Evolutionary conservation across 371 early-diverging fungal species (phyloP), one percentile per base, ranked within the genome.

Genomic region (Circinella minor): DNA sequence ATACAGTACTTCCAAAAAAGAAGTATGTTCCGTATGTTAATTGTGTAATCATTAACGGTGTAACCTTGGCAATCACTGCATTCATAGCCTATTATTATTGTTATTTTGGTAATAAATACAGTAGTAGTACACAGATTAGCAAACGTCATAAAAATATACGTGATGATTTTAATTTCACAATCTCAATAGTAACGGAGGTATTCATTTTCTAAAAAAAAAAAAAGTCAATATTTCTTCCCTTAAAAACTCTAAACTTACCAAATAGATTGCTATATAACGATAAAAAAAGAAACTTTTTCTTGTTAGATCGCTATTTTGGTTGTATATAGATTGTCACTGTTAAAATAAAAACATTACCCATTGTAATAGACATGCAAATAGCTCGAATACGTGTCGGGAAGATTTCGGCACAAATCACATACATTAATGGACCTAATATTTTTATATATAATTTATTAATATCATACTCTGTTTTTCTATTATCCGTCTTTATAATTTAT

Each of bases 361-460:
- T 74, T 51, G 82, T 83, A 59, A 83, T 59, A 60, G 82, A 87
- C 49, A 86, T 72, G 63, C 82, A 84, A 73, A 85, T 81, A 65
- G 82, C 82, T 61, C 75, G 75, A 60, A 72, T 72, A 10, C 73
- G 73, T 15, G 75, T 81, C n/a, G 84, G 80, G 61, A 77, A 90
- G 65, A 91, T 89, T 74, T 91, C 92, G 49, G 89, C 84, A 72
- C 90, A 89, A 66, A 88, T 85, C 65, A 87, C 84, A 89, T 90
- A 90, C 34, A 86, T 86, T 59, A 89, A 77, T 55, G 91, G 72
- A 13, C 70, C 47, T 47, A 15, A 9, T 9, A 47, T 47, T 47
- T 47, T 62, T 7, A 46, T 57, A 3, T 38, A 38, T 15, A 47
- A 47, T 11, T 47, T 47, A 15, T 47, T 47, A 47, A 47, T 47